These are phyloP conservation scores for Kwoniella heveanensis DNA, from an alignment of 768 basidiomycete species.

Conservation along the genomic window DNA sequence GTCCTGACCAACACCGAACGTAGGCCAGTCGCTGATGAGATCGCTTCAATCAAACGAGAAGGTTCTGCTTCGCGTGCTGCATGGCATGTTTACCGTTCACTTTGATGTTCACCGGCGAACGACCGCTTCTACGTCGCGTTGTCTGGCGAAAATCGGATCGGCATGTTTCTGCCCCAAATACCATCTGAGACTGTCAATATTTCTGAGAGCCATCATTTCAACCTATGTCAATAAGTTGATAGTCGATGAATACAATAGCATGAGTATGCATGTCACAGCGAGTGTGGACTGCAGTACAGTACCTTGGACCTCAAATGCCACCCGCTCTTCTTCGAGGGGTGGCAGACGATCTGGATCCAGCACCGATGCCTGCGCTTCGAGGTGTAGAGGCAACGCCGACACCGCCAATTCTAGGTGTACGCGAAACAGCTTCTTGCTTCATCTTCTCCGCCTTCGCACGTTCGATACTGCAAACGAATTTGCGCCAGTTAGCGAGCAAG, in stretches of 20 bases:
- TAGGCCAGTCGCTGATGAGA: conserved; percentile 1
- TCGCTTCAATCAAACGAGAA: neutral
- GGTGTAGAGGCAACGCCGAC: conserved; percentile 46
- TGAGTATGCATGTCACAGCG: neutral
- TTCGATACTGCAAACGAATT: conserved; percentile 51
- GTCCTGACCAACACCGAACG: neutral
- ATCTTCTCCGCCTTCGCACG: conserved; percentile 50
- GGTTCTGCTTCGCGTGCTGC: conserved; percentile 5
- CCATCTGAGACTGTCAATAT: neutral
- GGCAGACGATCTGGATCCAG: conserved; percentile 47
- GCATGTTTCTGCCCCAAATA: neutral
- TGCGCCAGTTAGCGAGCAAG: neutral
- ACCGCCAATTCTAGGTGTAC: conserved; percentile 52
- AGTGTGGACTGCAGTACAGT: neutral
- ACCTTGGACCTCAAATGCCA: conserved; percentile 41
- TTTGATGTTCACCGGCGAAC: conserved; percentile 3
- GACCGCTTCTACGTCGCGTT: conserved; percentile 4
- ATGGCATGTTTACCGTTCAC: conserved; percentile 3
- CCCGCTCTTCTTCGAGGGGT: conserved; percentile 51
- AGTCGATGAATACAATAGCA: neutral
- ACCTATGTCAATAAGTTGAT: neutral
- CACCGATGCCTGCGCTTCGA: conserved; percentile 53
- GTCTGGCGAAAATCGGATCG: neutral
- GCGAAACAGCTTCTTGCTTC: conserved; percentile 35
- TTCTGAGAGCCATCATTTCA: neutral